These are phyloP conservation scores for Fagopyrum homotropicum DNA, from an alignment of 148 eudicot species.

Conservation along the genomic window DNA sequence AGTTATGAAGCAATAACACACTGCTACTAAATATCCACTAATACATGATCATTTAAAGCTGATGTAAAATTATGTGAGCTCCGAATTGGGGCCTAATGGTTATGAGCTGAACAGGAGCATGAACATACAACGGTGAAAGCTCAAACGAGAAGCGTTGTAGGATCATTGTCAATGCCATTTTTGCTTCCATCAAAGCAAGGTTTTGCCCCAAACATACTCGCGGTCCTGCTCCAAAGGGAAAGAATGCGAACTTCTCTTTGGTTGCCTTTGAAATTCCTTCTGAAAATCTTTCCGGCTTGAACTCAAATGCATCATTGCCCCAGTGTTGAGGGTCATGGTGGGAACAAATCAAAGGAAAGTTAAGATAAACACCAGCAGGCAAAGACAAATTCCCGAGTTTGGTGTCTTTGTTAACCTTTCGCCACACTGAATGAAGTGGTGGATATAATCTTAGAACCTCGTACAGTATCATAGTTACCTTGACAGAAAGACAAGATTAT, in stretches of 20 bases:
- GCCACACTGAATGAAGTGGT: conserved; percentile 21
- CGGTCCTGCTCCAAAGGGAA: conserved; percentile 32
- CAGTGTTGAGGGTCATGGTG: conserved; percentile 24
- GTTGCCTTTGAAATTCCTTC: conserved; percentile 27
- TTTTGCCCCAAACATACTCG: conserved; percentile 31
- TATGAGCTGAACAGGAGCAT: background rate
- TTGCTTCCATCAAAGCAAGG: conserved; percentile 29
- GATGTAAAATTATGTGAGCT: background rate
- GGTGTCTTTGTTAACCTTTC: conserved; percentile 21
- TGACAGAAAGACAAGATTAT: background rate
- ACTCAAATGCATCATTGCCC: conserved; percentile 27
- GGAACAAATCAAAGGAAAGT: conserved; percentile 21
- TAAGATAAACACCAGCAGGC: conserved; percentile 25
- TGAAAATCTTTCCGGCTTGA: conserved; percentile 29
- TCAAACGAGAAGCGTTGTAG: conserved; percentile 1
- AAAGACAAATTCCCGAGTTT: conserved; percentile 21
- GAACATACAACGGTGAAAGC: conserved; percentile 4
- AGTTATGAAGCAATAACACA: no score
- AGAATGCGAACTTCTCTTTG: conserved; percentile 20
- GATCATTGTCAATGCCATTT: background rate
- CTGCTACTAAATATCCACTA: no score
- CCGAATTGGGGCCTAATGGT: conserved; percentile 3
- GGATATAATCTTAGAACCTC: conserved; percentile 33
- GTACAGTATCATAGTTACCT: conserved; percentile 30
- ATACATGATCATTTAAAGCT: background rate